Evolutionary conservation across 768 basidiomycete genomes (phyloP).

Genomic region (Suillus variegatus): DNA sequence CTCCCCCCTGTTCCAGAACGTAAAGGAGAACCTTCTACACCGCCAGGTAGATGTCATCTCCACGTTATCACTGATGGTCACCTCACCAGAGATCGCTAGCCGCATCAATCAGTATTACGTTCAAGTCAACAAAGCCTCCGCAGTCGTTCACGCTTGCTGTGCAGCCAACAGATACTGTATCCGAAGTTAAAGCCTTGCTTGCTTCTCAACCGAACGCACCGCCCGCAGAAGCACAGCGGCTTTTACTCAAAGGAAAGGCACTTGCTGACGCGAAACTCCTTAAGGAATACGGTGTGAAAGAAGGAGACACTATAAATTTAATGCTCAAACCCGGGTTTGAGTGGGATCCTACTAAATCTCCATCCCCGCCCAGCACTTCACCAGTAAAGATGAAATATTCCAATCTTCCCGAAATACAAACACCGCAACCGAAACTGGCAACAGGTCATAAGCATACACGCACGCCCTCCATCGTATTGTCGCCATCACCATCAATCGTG

Average conservation of each 20-base stretch:
- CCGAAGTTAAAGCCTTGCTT: slow-evolving; percentile 76
- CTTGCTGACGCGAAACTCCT: slow-evolving; percentile 86
- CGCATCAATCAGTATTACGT: slow-evolving; percentile 58
- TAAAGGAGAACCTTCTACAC: slow-evolving; percentile 36
- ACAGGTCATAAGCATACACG: slow-evolving; percentile 53
- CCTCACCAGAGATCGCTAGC: slow-evolving; percentile 19
- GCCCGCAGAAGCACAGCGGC: slow-evolving; percentile 76
- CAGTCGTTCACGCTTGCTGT: slow-evolving; percentile 71
- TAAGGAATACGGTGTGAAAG: slow-evolving; percentile 84
- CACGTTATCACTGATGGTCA: slow-evolving; percentile 8
- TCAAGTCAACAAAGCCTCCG: slow-evolving; percentile 93
- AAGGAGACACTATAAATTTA: slow-evolving; percentile 82
- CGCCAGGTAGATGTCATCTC: slow-evolving; percentile 28
- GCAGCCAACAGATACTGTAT: slow-evolving; percentile 81
- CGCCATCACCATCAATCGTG: slow-evolving; percentile 65
- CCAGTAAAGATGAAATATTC: slow-evolving; percentile 22
- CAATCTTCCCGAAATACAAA: slow-evolving; percentile 26
- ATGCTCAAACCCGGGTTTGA: slow-evolving; percentile 79
- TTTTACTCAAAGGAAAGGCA: slow-evolving; percentile 93
- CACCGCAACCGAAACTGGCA: slow-evolving; percentile 28
- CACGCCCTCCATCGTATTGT: slow-evolving; percentile 77
- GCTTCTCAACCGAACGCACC: slow-evolving; percentile 69
- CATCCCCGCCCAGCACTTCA: slow-evolving; percentile 14
- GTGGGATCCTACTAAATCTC: slow-evolving; percentile 55
- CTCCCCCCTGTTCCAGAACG: slow-evolving; percentile 62